A percentile compares a stretch with the other conserved stretches of the same genome.
Conservation (phyloP, 805 yeast genomes). For the Candida nanaspora region DNA sequence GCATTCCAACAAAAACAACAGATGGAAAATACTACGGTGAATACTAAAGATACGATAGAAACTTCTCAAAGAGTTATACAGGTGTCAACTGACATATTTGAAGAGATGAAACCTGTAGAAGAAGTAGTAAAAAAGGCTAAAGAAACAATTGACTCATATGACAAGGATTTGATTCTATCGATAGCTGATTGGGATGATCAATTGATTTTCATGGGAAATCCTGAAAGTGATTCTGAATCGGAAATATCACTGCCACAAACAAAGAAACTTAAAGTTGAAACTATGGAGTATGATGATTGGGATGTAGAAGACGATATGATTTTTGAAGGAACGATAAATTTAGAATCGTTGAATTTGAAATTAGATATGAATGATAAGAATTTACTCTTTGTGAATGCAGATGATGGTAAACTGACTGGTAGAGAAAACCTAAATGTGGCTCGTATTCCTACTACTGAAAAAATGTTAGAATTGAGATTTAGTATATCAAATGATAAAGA, state of each 20-base stretch:
- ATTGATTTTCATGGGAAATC: constrained; percentile 31
- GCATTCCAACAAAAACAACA: constrained; percentile 1
- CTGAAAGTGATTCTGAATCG: constrained; percentile 4
- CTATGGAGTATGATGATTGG: constrained; percentile 36
- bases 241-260: background rate
- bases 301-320: constrained; percentile 58
- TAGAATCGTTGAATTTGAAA: constrained; percentile 31
- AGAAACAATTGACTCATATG: constrained; percentile 29
- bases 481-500: constrained; percentile 85
- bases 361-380: constrained; percentile 87
- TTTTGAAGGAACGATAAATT: constrained; percentile 56
- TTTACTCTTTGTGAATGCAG: constrained; percentile 40
- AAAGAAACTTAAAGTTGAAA: constrained; percentile 22
- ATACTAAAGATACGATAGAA: constrained; percentile 3
- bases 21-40: constrained; percentile 2
- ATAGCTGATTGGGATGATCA: constrained; percentile 78
- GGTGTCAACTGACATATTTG: constrained; percentile 23
- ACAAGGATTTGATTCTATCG: constrained; percentile 55
- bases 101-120: constrained; percentile 9
- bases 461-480: constrained; percentile 51
- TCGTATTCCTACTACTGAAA: constrained; percentile 46
- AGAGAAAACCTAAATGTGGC: constrained; percentile 18
- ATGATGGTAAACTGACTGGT: background rate
- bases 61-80: constrained; percentile 14
- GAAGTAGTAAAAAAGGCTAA: constrained; percentile 11